Evolutionary conservation across 495 filamentous ascomycete genomes (phyloP).

Genomic region (Physcia stellaris): DNA sequence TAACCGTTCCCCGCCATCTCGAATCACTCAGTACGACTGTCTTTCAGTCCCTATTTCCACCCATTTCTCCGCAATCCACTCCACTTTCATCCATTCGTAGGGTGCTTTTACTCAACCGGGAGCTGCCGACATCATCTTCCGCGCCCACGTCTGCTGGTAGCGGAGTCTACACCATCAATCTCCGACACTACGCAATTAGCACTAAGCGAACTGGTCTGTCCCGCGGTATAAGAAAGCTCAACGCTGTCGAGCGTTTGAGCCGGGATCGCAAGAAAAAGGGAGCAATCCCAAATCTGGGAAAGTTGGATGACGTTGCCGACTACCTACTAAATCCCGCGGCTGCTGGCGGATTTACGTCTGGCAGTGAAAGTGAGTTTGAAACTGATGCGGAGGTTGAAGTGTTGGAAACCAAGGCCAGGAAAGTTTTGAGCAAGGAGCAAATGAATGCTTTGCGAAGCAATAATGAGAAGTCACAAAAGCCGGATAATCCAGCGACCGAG

Average conservation of each 20-base stretch:
- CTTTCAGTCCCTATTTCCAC: conserved; percentile 93
- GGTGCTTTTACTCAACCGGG: conserved; percentile 80
- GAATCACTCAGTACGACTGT: conserved; percentile 87
- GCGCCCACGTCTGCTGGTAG: conserved; percentile 31
- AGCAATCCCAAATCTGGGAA: conserved; percentile 74
- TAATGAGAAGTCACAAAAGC: conserved; percentile 23
- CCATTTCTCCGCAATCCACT: conserved; percentile 83
- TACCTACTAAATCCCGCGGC: conserved; percentile 80
- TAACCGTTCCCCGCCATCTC: conserved; percentile 65
- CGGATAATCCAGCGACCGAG: conserved; percentile 39
- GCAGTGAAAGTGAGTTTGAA: conserved; percentile 80
- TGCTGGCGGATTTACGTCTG: conserved; percentile 72
- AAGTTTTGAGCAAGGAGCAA: conserved; percentile 51
- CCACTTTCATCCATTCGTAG: conserved; percentile 79
- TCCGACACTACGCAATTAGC: conserved; percentile 89
- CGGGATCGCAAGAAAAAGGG: conserved; percentile 43
- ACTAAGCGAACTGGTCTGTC: conserved; percentile 78
- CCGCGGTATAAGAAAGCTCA: conserved; percentile 65
- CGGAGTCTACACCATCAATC: conserved; percentile 69
- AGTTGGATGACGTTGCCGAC: conserved; percentile 85
- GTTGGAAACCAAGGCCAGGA: conserved; percentile 55
- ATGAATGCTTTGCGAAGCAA: conserved; percentile 37
- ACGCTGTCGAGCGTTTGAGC: conserved; percentile 67
- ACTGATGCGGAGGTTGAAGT: conserved; percentile 95
- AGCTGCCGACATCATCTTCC: conserved; percentile 24